A percentile compares a stretch with the other conserved stretches of the same genome.
Conservation (phyloP, 495 filamentous ascomycete genomes). For the Rostrohypoxylon terebratum region DNA sequence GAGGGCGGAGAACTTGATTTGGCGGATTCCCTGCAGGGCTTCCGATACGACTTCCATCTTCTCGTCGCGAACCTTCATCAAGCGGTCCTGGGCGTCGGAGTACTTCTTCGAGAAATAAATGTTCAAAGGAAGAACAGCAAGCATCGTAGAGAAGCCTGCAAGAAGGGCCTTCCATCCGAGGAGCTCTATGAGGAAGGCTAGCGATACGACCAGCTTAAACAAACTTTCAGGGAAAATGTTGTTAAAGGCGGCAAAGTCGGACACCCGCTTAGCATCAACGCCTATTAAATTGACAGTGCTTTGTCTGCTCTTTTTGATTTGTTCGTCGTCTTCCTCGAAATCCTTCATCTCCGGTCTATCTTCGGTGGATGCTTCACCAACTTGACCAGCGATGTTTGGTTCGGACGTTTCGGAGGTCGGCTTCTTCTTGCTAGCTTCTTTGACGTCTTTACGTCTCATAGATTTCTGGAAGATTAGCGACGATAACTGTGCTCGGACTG, state of each 20-base stretch:
- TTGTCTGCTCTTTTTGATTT: conserved; percentile 70
- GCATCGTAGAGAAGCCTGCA: conserved; percentile 73
- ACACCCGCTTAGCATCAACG: conserved; percentile 79
- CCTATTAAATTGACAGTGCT: conserved; percentile 83
- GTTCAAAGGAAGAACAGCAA: conserved; percentile 75
- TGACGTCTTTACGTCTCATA: conserved; percentile 83
- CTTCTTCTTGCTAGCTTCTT: conserved; percentile 60
- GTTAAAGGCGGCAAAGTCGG: conserved; percentile 75
- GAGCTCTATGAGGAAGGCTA: conserved; percentile 72
- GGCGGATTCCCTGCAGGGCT: conserved; percentile 83
- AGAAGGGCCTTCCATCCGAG: conserved; percentile 79
- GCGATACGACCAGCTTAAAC: conserved; percentile 72
- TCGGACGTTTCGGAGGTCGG: conserved; percentile 37
- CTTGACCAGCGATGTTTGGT: conserved; percentile 38
- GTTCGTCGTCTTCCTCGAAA: conserved; percentile 63
- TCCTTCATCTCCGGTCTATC: conserved; percentile 46
- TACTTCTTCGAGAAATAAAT: conserved; percentile 75
- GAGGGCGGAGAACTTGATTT: conserved; percentile 90
- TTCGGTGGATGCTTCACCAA: conserved; percentile 42
- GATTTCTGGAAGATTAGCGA: conserved; percentile 81
- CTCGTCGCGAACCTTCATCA: conserved; percentile 84
- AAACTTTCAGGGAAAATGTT: conserved; percentile 72
- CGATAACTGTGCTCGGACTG: conserved; percentile 75
- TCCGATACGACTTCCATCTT: conserved; percentile 85
- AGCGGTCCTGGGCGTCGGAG: conserved; percentile 70